These are phyloP conservation scores for Auricularia cornea DNA, from an alignment of 768 basidiomycete genomes.

Conservation along the genomic window DNA sequence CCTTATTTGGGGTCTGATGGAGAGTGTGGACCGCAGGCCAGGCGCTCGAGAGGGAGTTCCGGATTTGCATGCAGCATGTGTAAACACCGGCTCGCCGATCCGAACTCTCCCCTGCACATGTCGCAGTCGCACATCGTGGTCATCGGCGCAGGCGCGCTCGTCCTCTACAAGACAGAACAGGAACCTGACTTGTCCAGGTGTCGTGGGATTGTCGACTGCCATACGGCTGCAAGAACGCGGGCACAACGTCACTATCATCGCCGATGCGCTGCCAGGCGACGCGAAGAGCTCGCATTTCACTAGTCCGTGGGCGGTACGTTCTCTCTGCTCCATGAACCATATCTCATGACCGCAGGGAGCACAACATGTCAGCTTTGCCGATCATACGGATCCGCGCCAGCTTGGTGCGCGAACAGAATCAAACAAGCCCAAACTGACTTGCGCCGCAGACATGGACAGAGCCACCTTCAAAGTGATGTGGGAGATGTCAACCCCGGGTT, in stretches of 20 bases:
- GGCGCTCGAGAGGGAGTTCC: no score
- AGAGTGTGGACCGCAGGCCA: no score
- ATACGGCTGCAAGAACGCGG: constrained; percentile 57
- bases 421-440: background rate
- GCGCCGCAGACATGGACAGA: constrained; percentile 47
- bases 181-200: constrained; percentile 38
- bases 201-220: constrained; percentile 71
- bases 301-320: constrained; percentile 71
- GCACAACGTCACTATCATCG: constrained; percentile 60
- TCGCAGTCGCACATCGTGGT: constrained; percentile 26
- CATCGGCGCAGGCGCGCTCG: constrained; percentile 31
- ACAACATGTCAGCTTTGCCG: constrained; percentile 60
- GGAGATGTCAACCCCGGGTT: constrained; percentile 53
- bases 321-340: background rate
- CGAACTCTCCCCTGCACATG: no score
- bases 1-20: no score
- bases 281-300: constrained; percentile 67
- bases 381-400: constrained; percentile 38
- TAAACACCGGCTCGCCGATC: no score
- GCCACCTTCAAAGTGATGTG: constrained; percentile 73
- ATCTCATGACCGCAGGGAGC: constrained; percentile 46
- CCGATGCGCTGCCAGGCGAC: constrained; percentile 66
- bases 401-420: constrained; percentile 34
- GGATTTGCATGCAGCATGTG: no score
- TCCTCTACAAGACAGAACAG: constrained; percentile 5